Conservation (phyloP, 2,329 filamentous ascomycete genomes). For the Verticillium nonalfalfae region DNA sequence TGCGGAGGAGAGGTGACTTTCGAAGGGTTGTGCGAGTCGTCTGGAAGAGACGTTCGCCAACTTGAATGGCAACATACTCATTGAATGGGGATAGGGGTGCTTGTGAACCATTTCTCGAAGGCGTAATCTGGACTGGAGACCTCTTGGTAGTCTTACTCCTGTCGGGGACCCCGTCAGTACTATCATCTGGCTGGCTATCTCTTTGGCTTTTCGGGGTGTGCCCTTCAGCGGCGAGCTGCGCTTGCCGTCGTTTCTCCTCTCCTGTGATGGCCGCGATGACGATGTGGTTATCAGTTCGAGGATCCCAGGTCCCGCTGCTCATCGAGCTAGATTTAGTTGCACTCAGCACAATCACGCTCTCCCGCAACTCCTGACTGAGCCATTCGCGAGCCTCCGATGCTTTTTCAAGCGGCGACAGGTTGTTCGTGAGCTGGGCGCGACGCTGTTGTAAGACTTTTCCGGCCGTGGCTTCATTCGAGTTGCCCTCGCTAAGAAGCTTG, state of each 20-base stretch:
- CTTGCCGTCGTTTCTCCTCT: background rate
- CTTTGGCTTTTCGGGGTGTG: background rate
- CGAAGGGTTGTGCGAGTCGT: slow-evolving; percentile 7
- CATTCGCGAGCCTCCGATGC: background rate
- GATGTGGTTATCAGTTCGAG: background rate
- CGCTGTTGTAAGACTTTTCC: background rate
- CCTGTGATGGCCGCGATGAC: background rate
- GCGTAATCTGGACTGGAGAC: background rate
- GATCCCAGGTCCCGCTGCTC: background rate
- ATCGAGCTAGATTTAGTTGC: background rate
- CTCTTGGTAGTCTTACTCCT: background rate
- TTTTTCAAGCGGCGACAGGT: background rate
- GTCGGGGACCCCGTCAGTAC: background rate
- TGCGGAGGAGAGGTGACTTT: slow-evolving; percentile 7
- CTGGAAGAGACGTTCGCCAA: slow-evolving; percentile 11
- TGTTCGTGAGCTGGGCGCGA: background rate
- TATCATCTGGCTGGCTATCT: background rate
- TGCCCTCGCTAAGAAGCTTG: background rate
- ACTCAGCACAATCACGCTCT: background rate
- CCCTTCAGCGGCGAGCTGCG: background rate
- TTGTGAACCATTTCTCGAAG: background rate
- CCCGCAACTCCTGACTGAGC: background rate
- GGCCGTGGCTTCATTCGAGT: background rate
- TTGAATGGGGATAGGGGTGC: background rate
- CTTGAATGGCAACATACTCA: slow-evolving; percentile 7